Conservation (phyloP, 352 stramenopile species). For the Phytopythium mirpurense region DNA sequence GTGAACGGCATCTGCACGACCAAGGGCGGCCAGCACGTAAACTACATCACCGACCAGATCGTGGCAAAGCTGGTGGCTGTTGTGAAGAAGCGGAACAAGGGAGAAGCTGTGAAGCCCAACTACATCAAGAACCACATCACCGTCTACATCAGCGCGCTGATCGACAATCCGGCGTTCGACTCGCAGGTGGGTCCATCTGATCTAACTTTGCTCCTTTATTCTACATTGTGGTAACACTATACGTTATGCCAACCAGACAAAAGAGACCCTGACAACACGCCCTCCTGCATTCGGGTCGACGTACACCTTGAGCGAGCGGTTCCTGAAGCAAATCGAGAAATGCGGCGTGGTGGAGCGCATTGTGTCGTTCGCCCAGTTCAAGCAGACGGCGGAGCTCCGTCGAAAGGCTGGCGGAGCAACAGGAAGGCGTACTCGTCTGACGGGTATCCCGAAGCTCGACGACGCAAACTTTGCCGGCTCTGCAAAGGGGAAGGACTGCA, state of each 20-base stretch:
- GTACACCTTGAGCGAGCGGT: conserved; percentile 83
- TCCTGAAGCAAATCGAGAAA: conserved; percentile 86
- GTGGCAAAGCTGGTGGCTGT: conserved; percentile 85
- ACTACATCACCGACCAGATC: conserved; percentile 91
- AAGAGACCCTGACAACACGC: conserved; percentile 95
- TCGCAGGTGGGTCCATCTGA: conserved; percentile 68
- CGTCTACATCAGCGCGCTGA: conserved; percentile 95
- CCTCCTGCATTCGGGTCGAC: conserved; percentile 81
- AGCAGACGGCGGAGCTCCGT: conserved; percentile 89
- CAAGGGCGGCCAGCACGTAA: conserved; percentile 95
- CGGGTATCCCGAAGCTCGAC: conserved; percentile 95
- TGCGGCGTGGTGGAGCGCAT: conserved; percentile 89
- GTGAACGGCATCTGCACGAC: conserved; percentile 97
- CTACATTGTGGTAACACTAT: neutral
- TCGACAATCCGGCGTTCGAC: conserved; percentile 98
- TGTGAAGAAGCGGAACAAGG: conserved; percentile 94
- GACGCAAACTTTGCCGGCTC: conserved; percentile 96
- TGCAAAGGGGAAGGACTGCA: conserved; percentile 89
- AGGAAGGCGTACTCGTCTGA: conserved; percentile 81
- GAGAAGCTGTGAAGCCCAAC: conserved; percentile 90
- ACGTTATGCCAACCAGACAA: conserved; percentile 66
- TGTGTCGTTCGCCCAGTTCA: conserved; percentile 89
- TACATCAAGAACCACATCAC: conserved; percentile 95
- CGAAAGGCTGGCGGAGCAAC: conserved; percentile 67
- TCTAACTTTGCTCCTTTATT: neutral